Evolutionary conservation across 371 early-diverging fungal species (phyloP).

Genomic region (Mucor lusitanicus): DNA sequence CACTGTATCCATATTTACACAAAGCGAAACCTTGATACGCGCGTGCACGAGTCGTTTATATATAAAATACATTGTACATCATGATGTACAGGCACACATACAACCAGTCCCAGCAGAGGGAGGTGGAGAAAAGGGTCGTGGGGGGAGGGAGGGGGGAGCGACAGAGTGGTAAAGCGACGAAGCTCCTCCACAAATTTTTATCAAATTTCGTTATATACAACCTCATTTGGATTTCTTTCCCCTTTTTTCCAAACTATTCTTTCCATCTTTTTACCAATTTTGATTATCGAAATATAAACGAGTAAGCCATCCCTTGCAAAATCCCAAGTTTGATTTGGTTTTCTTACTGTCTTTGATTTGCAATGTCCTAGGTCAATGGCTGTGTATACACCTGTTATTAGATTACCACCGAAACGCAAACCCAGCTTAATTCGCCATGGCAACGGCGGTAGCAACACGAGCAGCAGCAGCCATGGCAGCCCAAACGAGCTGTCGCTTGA

Average conservation of each 20-base stretch:
- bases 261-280: not conserved
- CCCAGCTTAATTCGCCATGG: slow-evolving; percentile 23
- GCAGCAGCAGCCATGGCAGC: not conserved
- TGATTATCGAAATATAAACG: not conserved
- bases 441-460: not conserved
- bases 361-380: slow-evolving; percentile 23
- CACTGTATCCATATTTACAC: not conserved
- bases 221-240: not conserved
- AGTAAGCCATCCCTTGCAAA: not conserved
- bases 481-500: slow-evolving; percentile 17
- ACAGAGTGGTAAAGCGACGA: not conserved
- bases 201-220: not conserved
- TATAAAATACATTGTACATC: not conserved
- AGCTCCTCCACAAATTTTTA: slow-evolving; percentile 2
- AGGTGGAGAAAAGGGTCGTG: not conserved
- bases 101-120: slow-evolving; percentile 2
- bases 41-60: not conserved
- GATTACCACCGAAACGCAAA: slow-evolving; percentile 41
- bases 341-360: not conserved
- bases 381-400: slow-evolving; percentile 42
- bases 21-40: not conserved
- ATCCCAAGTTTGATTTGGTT: not conserved
- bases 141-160: not conserved
- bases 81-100: not conserved
- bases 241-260: not conserved